Evolutionary conservation across 176 grass and related monocot genomes (phyloP).

Genomic region (Pharus latifolius): DNA sequence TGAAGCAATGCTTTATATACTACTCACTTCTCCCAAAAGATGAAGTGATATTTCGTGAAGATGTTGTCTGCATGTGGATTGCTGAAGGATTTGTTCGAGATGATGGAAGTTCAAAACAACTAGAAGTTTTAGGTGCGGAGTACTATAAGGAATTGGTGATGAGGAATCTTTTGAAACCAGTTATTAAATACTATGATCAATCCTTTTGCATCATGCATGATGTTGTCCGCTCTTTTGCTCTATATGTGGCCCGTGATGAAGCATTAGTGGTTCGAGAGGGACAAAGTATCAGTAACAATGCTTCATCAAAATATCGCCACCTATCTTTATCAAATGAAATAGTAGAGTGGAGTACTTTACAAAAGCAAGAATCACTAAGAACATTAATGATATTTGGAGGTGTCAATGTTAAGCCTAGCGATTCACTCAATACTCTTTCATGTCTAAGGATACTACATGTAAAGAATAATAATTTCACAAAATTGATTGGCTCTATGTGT

Average conservation of each 20-base stretch:
- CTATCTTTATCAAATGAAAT: background rate
- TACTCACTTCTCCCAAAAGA: too few species aligned
- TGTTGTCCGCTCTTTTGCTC: background rate
- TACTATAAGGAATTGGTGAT: too few species aligned
- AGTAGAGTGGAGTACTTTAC: background rate
- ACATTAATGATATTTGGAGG: background rate
- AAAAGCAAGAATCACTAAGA: background rate
- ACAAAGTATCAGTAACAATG: too few species aligned
- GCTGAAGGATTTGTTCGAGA: too few species aligned
- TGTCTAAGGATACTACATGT: background rate
- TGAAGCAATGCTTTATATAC: too few species aligned
- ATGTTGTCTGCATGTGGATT: too few species aligned
- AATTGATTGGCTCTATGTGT: background rate
- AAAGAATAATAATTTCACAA: rapidly evolving
- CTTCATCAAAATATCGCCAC: background rate
- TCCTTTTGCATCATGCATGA: too few species aligned
- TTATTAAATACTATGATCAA: too few species aligned
- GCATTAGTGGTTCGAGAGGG: background rate
- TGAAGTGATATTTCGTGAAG: too few species aligned
- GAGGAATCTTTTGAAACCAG: too few species aligned
- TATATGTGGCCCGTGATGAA: background rate
- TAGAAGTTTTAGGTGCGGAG: too few species aligned
- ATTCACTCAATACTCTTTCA: background rate
- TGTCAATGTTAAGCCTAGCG: background rate
- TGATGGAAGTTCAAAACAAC: too few species aligned